Conservation (phyloP, 1,284 basidiomycete species). For the Mycosarcoma mackinlayi region DNA sequence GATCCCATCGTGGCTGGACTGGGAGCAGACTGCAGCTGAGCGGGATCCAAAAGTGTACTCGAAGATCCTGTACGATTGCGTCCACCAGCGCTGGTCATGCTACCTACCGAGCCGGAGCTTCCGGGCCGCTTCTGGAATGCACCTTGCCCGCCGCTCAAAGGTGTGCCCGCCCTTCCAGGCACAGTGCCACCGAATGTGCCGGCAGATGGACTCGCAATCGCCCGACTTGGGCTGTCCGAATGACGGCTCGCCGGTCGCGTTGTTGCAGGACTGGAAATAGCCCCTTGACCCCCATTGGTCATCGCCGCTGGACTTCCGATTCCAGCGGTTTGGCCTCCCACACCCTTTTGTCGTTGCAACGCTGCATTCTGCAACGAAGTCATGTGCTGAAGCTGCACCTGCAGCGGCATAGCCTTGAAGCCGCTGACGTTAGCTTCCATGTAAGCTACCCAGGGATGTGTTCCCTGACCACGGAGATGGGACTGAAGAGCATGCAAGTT, state of each 20-base stretch:
- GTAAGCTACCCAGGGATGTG: slow-evolving; percentile 50
- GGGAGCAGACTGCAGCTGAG: slow-evolving; percentile 34
- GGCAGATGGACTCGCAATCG: slow-evolving; percentile 26
- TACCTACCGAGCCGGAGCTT: slow-evolving; percentile 39
- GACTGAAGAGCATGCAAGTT: slow-evolving; percentile 53
- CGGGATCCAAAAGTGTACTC: slow-evolving; percentile 28
- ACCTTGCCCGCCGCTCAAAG: slow-evolving; percentile 14
- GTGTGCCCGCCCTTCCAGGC: slow-evolving; percentile 22
- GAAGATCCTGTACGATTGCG: slow-evolving; percentile 34
- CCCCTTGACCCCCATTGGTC: slow-evolving; percentile 23
- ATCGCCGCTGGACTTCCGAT: slow-evolving; percentile 24
- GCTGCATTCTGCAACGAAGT: slow-evolving; percentile 46
- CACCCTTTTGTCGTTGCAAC: slow-evolving; percentile 33
- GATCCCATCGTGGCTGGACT: slow-evolving; percentile 27
- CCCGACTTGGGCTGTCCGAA: slow-evolving; percentile 32
- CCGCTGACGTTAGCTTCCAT: slow-evolving; percentile 49
- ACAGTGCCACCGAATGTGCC: slow-evolving; percentile 12
- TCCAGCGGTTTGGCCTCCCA: slow-evolving; percentile 7
- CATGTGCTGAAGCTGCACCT: slow-evolving; percentile 57
- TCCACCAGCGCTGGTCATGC: slow-evolving; percentile 35
- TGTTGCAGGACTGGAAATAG: slow-evolving; percentile 17
- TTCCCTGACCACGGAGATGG: slow-evolving; percentile 48
- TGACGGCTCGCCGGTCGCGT: slow-evolving; percentile 26
- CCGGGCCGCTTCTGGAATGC: slow-evolving; percentile 31
- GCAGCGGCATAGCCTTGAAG: slow-evolving; percentile 47